Base-by-base conservation (phyloP, 2,329 filamentous ascomycete genomes). In the Penicillium italicum region DNA sequence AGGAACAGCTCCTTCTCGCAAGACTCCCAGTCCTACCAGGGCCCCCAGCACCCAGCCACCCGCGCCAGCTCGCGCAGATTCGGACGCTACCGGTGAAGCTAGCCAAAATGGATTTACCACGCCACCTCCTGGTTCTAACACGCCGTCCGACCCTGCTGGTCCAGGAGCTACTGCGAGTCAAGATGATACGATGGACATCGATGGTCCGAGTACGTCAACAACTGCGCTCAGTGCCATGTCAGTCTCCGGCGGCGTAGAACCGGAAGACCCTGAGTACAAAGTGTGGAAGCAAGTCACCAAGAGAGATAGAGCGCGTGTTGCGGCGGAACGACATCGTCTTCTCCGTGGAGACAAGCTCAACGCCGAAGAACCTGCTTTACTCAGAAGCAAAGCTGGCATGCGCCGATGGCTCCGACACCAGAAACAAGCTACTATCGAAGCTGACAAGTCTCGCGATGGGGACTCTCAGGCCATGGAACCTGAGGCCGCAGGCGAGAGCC, bases 201-300 rank as follows among this genome's bases (percentile, higher is more conserved):
- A 97, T 69, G 88, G 84, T 0, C 74, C 79, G 34, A 76, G 74
- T n/a, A 83, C 87, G 6, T 87, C 86, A 2, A 77, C 90, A 37
- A 87, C 85, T 62, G 86, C 87, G 49, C 82, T 85, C 1, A 81
- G 89, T 53, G 84, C 83, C 16, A 81, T 88, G 56, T 83, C 83
- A 30, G 82, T 80, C 14, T 89, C 95, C 64, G 90, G 96, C 63
- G 90, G 96, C 63, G 82, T 84, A 12, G 91, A 91, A 63, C 85
- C 95, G 64, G 92, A 97, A 65, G 92, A 97, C 56, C 77, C 83
- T 2, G 93, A 97, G 69, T 96, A 94, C 76, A 96, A 95, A 72
- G 89, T 94, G 34, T 99, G 95, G 94, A 99, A 97, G 77, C 93
- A 97, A 74, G 91, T 96, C 38, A 99, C 94, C 2, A 97, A 97